Evolutionary conservation across 2,329 filamentous ascomycete species (phyloP).

Genomic region (Pestalotiopsis sp.): DNA sequence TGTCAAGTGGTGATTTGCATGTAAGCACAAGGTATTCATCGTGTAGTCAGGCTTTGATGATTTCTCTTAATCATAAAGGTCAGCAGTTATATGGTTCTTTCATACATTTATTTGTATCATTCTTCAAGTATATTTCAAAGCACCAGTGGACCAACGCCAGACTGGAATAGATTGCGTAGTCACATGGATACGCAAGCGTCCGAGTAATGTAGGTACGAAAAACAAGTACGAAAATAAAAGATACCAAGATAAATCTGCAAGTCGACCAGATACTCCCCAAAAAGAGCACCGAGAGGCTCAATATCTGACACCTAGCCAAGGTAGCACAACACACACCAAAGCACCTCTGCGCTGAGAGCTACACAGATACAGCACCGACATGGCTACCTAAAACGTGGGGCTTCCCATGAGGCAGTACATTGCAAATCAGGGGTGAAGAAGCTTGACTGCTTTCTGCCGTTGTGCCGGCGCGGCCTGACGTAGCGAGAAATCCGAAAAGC

Average conservation of each 20-base stretch:
- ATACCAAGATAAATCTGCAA: background rate
- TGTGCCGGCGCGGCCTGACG: background rate
- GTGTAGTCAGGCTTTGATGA: too few relatives aligned
- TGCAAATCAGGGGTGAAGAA: conserved; percentile 4
- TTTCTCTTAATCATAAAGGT: too few relatives aligned
- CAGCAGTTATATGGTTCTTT: too few relatives aligned
- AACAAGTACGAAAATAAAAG: background rate
- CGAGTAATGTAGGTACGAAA: background rate
- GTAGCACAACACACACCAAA: background rate
- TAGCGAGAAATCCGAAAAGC: background rate
- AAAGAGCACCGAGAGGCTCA: background rate
- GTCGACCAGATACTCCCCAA: background rate
- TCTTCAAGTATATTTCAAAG: too few relatives aligned
- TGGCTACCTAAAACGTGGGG: conserved; percentile 2
- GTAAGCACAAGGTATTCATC: too few relatives aligned
- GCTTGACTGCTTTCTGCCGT: background rate
- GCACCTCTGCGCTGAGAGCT: background rate
- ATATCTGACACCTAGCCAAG: background rate
- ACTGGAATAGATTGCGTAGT: background rate
- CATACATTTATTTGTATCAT: too few relatives aligned
- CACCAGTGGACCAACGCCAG: too few relatives aligned
- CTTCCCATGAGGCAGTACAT: conserved; percentile 11
- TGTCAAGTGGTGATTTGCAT: too few relatives aligned
- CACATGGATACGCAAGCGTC: background rate
- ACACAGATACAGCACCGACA: background rate